These are phyloP conservation scores for Paspalum notatum DNA, from an alignment of 176 grass and related monocot species.

Conservation along the genomic window DNA sequence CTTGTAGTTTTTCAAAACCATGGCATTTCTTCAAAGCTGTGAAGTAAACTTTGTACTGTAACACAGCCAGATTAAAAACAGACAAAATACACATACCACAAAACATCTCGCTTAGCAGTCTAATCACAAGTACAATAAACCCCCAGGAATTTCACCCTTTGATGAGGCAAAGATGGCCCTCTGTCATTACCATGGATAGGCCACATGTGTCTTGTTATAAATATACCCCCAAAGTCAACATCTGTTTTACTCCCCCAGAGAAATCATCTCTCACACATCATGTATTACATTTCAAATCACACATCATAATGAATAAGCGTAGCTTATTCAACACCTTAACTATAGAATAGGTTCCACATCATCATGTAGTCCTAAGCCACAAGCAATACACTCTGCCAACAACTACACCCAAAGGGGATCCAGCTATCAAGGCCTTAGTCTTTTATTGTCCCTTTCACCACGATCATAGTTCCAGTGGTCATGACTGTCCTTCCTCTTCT, in stretches of 20 bases:
- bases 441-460: constrained; percentile 56
- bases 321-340: constrained; percentile 14
- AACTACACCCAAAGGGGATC: not conserved
- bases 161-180: not conserved
- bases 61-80: not conserved
- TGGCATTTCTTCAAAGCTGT: too few species aligned
- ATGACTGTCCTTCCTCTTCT: constrained; percentile 52
- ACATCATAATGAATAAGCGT: not conserved
- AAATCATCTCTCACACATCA: not conserved
- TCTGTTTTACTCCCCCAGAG: not conserved
- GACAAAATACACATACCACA: not conserved
- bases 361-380: not conserved
- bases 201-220: not conserved
- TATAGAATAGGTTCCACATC: constrained; percentile 20
- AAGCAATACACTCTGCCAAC: not conserved
- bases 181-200: not conserved
- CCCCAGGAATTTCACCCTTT: not conserved
- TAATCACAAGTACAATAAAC: not conserved
- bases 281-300: constrained; percentile 22
- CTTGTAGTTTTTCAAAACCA: too few species aligned
- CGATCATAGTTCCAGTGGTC: constrained; percentile 36
- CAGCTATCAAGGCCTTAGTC: constrained; percentile 36
- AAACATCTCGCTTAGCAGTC: not conserved
- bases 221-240: not conserved
- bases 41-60: too few species aligned